Evolutionary conservation across 805 yeast species (phyloP).

Genomic region (Blastobotrys peoriensis): DNA sequence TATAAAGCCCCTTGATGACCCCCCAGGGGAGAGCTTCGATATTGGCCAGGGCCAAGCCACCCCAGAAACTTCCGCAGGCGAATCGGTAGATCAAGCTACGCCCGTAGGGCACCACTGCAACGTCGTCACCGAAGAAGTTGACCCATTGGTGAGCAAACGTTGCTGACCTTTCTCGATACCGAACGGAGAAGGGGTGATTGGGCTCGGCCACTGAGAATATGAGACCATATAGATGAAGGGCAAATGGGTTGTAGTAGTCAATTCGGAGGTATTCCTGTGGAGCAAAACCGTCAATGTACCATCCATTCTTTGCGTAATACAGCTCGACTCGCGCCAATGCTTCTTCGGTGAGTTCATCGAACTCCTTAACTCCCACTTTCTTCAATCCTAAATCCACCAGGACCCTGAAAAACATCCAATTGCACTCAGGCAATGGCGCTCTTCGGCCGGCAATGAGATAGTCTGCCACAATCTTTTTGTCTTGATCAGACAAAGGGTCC

Average conservation of each 20-base stretch:
- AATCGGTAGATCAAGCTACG: constrained; percentile 21
- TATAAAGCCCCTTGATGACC: constrained; percentile 17
- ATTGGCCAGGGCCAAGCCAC: constrained; percentile 19
- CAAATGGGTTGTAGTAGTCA: constrained; percentile 30
- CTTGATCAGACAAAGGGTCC: constrained; percentile 23
- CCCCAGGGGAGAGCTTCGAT: constrained; percentile 18
- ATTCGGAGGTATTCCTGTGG: constrained; percentile 17
- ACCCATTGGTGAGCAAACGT: constrained; percentile 23
- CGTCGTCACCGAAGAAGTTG: constrained; percentile 21
- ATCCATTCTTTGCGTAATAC: constrained; percentile 26
- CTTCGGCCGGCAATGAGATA: constrained; percentile 19
- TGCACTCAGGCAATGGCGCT: constrained; percentile 10
- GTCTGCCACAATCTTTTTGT: constrained; percentile 15
- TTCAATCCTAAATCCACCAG: constrained; percentile 26
- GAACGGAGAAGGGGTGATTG: constrained; percentile 21
- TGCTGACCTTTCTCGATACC: constrained; percentile 19
- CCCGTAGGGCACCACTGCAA: constrained; percentile 22
- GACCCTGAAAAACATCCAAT: constrained; percentile 27
- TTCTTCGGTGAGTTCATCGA: constrained; percentile 14
- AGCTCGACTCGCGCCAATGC: constrained; percentile 22
- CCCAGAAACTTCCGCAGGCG: constrained; percentile 19
- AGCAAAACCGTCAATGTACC: constrained; percentile 32
- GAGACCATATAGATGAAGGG: constrained; percentile 28
- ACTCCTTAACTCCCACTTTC: constrained; percentile 21
- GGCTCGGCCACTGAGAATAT: constrained; percentile 23